phyloP scores from a whole-genome alignment of 345 rosid species.

The Laguncularia racemosa region DNA sequence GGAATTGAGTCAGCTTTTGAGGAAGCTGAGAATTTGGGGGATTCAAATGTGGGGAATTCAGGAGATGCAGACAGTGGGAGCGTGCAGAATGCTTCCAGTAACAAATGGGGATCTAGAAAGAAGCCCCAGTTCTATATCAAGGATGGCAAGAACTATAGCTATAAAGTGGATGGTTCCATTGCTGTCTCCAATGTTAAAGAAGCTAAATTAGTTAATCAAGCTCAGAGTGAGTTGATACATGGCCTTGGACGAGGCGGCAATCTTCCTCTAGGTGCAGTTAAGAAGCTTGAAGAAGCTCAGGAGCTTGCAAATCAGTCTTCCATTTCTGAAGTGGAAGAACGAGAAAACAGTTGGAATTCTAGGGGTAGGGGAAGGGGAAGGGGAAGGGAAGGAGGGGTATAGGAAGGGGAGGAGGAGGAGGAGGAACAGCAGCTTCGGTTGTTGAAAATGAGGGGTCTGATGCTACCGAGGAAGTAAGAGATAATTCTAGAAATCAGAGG shows the following conservation, averaged over 20 bases:
- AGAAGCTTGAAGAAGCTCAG: slow-evolving; percentile 43
- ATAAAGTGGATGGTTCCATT: slow-evolving; percentile 76
- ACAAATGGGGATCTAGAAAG: slow-evolving; percentile 79
- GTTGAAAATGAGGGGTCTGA: not conserved
- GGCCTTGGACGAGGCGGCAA: slow-evolving; percentile 97
- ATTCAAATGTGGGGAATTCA: slow-evolving; percentile 20
- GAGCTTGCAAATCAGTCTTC: slow-evolving; percentile 28
- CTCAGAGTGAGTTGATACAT: slow-evolving; percentile 52
- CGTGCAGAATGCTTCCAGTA: slow-evolving; percentile 17
- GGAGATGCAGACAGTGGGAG: slow-evolving; percentile 29
- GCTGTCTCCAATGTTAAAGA: slow-evolving; percentile 74
- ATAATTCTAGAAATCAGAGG: slow-evolving; percentile 1
- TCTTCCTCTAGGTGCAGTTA: slow-evolving; percentile 67
- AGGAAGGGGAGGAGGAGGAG: slow-evolving; percentile 13
- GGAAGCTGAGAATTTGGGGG: slow-evolving; percentile 51
- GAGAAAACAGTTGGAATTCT: slow-evolving; percentile 31
- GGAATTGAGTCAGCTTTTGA: slow-evolving; percentile 59
- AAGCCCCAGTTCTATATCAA: slow-evolving; percentile 77
- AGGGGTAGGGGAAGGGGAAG: slow-evolving; percentile 62
- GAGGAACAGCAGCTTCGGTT: slow-evolving; percentile 1
- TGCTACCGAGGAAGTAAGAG: slow-evolving; percentile 8
- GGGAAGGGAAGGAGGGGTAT: not conserved
- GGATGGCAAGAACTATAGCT: slow-evolving; percentile 96
- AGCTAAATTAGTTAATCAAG: slow-evolving; percentile 54
- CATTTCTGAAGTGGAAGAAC: slow-evolving; percentile 27